A percentile compares a stretch with the other conserved stretches of the same genome.
Conservation (phyloP, 2,329 filamentous ascomycete genomes). For the Zymoseptoria pseudotritici region DNA sequence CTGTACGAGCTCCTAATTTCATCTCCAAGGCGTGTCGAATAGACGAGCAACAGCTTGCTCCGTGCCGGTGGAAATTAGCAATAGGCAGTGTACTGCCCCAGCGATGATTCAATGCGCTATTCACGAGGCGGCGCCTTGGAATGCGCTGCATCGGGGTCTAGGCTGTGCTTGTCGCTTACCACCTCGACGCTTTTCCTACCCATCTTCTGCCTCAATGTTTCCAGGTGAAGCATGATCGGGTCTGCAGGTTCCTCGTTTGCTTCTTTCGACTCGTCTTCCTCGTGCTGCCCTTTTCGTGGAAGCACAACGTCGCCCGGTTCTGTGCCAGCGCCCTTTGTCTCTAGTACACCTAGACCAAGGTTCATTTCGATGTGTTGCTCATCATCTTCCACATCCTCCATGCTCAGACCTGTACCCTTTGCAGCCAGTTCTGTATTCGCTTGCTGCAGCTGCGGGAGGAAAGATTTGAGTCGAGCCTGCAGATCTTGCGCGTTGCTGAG, state of each 20-base stretch:
- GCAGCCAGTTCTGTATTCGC: conserved; percentile 25
- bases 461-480: conserved; percentile 21
- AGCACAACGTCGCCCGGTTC: background rate
- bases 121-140: background rate
- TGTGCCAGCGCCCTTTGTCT: conserved; percentile 14
- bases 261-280: background rate
- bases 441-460: conserved; percentile 26
- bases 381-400: conserved; percentile 28
- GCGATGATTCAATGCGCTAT: background rate
- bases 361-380: conserved; percentile 32
- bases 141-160: background rate
- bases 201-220: background rate
- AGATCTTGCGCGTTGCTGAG: conserved; percentile 18
- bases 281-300: background rate
- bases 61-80: background rate
- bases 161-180: background rate
- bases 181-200: background rate
- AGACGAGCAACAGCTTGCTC: too few species aligned
- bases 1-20: too few species aligned
- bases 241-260: background rate
- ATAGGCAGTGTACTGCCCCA: background rate
- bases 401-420: conserved; percentile 18
- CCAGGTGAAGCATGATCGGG: background rate
- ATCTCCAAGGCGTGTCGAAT: too few species aligned
- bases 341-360: conserved; percentile 29